Conservation (phyloP, 768 basidiomycete species). For the Calocybe cyanea region DNA sequence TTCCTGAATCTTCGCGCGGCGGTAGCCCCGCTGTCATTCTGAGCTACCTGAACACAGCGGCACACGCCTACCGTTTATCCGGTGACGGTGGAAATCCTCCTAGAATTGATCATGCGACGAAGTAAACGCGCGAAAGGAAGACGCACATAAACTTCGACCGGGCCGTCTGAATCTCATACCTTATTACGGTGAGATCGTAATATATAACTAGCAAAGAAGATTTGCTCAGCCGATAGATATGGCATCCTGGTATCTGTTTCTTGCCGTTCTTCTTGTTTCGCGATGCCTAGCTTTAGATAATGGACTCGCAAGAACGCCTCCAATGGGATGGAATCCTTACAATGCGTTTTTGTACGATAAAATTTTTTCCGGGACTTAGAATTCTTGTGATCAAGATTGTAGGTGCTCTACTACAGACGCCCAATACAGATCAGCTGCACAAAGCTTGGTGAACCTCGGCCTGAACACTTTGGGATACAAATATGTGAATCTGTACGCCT, state of each 20-base stretch:
- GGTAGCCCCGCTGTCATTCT: too few species aligned
- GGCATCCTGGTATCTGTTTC: conserved; percentile 1
- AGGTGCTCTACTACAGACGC: conserved; percentile 41
- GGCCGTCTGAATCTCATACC: too few species aligned
- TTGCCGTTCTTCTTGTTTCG: conserved; percentile 13
- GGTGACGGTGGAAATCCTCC: background rate
- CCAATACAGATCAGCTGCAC: conserved; percentile 37
- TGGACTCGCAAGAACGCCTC: conserved; percentile 37
- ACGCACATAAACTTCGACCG: conserved; percentile 2
- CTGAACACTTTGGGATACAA: conserved; percentile 35
- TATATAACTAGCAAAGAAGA: background rate
- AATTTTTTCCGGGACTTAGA: background rate
- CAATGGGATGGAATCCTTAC: conserved; percentile 49
- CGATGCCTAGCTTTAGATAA: conserved; percentile 28
- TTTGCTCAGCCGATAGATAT: background rate
- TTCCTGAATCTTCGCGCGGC: too few species aligned
- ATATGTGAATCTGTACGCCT: conserved; percentile 38
- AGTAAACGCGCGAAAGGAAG: background rate
- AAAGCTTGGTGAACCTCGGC: conserved; percentile 33
- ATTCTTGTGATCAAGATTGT: background rate
- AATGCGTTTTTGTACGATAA: conserved; percentile 39
- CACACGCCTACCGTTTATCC: too few species aligned
- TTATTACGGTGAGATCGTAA: background rate
- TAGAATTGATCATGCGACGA: conserved; percentile 5
- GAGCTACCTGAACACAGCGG: too few species aligned